Evolutionary conservation across 129 eudicot species (phyloP), one percentile per base, ranked within the genome.

Genomic region (Ambrosia trifida): DNA sequence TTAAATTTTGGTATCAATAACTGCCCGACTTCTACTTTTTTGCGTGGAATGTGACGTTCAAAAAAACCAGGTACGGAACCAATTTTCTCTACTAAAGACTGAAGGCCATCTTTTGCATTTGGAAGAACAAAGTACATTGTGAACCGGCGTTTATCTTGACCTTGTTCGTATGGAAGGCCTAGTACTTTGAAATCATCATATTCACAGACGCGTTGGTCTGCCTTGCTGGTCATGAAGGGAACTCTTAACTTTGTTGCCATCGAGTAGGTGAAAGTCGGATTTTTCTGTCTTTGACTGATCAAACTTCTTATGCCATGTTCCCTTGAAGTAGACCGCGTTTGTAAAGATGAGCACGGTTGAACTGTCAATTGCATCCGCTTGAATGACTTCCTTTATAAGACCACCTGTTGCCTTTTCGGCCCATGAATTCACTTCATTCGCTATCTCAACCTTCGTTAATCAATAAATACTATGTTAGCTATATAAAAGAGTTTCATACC

Each of bases 41-140:
- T 5, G 9, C 2, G 56, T 3, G 75, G 72, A 50, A 73, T 17
- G 8, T 77, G 79, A 28, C 3, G 45, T 8, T 72, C 59, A 13
- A 81, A 68, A 28, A 77, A 72, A 4, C 24, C 69, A 11, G 78
- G 11, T 9, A 18, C 38, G 0, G 76, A 67, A 46, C 13, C 2
- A 4, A 67, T 30, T 67, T 67, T 67, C 13, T 30, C 7, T 5
- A 47, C 8, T 38, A 80, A 19, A 11, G 45, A 14, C 31, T 10
- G 65, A 17, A 64, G 67, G 8, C 86, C 80, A 14, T 77, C 51
- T 14, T 24, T 72, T 13, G 41, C 36, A 58, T 73, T 19, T 2
- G 86, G 83, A 10, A 82, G 79, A 17, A 28, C 36, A 9, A 82
- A 36, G 33, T 78, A 77, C 83, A 82, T 73, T 2, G 82, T 45